Evolutionary conservation across 768 basidiomycete genomes (phyloP), one percentile per base, ranked within the genome.

Genomic region (Tulasnella sp.): DNA sequence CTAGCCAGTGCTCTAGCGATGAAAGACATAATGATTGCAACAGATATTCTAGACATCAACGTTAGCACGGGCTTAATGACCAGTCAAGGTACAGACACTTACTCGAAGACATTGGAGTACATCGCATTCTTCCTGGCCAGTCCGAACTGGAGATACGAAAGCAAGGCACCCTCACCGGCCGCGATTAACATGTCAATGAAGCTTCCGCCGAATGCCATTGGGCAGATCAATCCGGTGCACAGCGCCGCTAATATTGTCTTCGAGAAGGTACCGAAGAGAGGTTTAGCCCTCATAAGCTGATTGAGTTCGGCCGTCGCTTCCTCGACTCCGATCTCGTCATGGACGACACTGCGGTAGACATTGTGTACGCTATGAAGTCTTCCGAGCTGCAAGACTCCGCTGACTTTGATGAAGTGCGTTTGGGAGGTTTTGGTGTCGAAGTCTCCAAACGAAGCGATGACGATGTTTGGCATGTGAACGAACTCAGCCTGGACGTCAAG

Each of bases 101-200:
- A 94, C 94, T 96, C 94, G 75, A 94, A 95, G 67, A 95, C 92
- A 76, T 93, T 94, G 63, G 92, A 90, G 78, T 94, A 94, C 78
- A 94, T 83, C 0, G 88, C 83, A 77, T 89, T 92, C 79, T 89
- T 90, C 47, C 85, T 82, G 17, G 90, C 92, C 17, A 92, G 87
- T 67, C 82, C 83, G 36, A 92, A 86, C 76, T 94, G 91, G 74
- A 95, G 83, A 76, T 86, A 83, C 63, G 86, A 85, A 64, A 95
- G 81, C 65, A 90, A 77, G 62, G 89, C 86, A 0, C 90, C 92
- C 26, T 89, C 86, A 1, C 79, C 75, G 9, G 90, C 92, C 9
- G 90, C 85, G n/a, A 92, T 80, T 86, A 89, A 90, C 88, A 93
- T 90, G 79, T 95, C 94, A 69, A 92, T 76, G 75, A 81, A 34